Percentiles rank a stretch among this genome's conserved stretches.
Evolutionary conservation across 2,329 filamentous ascomycete genomes (phyloP).

Genomic region (Microsporum audouinii): DNA sequence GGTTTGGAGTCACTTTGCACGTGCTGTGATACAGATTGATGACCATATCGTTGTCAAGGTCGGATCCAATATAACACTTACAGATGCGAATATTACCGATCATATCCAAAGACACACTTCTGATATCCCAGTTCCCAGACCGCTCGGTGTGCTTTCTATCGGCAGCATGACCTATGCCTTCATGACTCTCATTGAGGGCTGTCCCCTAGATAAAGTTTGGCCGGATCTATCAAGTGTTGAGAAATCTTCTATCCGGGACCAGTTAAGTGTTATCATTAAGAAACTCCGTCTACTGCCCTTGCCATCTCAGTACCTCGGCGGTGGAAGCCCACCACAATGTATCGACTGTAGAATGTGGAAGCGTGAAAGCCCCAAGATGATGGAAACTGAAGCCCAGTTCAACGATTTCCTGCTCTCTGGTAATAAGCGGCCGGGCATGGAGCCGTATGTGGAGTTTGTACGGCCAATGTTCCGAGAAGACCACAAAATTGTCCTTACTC

Average conservation of each 20-base stretch:
- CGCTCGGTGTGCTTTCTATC: background rate
- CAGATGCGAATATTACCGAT: background rate
- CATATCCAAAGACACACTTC: background rate
- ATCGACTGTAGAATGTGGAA: conserved; percentile 11
- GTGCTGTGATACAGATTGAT: background rate
- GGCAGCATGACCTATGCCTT: background rate
- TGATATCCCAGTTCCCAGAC: background rate
- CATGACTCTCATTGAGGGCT: background rate
- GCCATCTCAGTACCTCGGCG: conserved; percentile 9
- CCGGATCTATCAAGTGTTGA: background rate
- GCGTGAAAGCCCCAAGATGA: background rate
- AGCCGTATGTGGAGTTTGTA: conserved; percentile 8
- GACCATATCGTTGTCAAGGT: conserved; percentile 6
- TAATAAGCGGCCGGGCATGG: conserved; percentile 21
- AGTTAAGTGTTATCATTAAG: background rate
- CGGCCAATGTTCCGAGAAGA: background rate
- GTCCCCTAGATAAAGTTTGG: conserved; percentile 10
- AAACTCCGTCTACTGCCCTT: conserved; percentile 1
- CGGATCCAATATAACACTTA: background rate
- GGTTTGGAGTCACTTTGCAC: background rate
- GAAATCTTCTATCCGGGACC: background rate
- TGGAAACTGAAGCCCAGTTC: conserved; percentile 26
- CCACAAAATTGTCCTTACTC: conserved; percentile 15
- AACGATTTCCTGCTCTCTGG: conserved; percentile 26
- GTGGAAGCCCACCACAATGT: conserved; percentile 8